Conservation (phyloP, 129 eudicot species). For the Lactuca sativa region DNA sequence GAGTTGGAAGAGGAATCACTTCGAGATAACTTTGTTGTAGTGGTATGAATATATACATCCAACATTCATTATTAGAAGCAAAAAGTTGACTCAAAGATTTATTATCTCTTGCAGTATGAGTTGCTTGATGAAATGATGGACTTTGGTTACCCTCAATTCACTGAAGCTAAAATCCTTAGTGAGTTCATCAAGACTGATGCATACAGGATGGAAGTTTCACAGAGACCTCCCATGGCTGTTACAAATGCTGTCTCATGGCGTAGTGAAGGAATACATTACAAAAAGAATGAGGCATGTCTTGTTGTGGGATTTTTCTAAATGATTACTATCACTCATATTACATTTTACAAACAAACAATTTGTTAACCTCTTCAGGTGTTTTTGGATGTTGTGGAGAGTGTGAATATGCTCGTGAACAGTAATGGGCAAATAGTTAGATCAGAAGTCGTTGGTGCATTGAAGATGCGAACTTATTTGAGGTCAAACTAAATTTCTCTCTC, state of each 20-base stretch:
- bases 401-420: conserved; percentile 89
- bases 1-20: conserved; percentile 99
- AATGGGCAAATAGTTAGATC: conserved; percentile 88
- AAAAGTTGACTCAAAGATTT: neutral
- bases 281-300: conserved; percentile 73
- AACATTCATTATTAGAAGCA: neutral
- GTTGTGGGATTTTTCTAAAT: neutral
- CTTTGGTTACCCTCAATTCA: conserved; percentile 90
- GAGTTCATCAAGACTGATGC: conserved; percentile 97
- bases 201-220: conserved; percentile 89
- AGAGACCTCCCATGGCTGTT: conserved; percentile 96
- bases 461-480: conserved; percentile 95
- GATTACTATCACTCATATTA: neutral
- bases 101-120: conserved; percentile 59
- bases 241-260: conserved; percentile 99
- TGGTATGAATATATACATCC: conserved; percentile 35
- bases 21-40: conserved; percentile 94
- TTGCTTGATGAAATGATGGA: conserved; percentile 96
- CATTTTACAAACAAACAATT: neutral
- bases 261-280: conserved; percentile 88
- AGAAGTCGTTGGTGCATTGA: conserved; percentile 89
- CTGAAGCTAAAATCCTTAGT: conserved; percentile 91
- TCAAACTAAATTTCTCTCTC: conserved; percentile 8
- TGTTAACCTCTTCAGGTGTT: conserved; percentile 60
- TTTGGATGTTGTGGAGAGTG: conserved; percentile 96